Percentiles rank a stretch among this genome's conserved stretches.
phyloP scores from a whole-genome alignment of 1,284 basidiomycete species.

The Boletus sp. region DNA sequence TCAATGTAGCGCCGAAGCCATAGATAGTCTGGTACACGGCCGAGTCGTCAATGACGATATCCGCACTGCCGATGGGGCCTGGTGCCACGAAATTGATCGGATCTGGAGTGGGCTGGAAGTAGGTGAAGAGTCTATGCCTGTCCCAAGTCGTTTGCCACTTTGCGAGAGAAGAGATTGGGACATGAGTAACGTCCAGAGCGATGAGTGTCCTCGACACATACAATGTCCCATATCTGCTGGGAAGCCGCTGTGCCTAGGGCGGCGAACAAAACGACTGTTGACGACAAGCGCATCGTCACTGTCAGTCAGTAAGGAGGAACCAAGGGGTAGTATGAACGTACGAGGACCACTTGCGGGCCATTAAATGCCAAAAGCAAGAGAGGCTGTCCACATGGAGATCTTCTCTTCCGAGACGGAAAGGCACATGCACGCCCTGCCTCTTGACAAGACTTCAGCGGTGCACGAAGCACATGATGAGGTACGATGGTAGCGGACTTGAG shows the following conservation, averaged over 20 bases:
- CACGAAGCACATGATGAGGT: background rate
- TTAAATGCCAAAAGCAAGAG: slow-evolving; percentile 18
- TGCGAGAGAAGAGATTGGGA: background rate
- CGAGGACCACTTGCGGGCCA: background rate
- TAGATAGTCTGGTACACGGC: slow-evolving; percentile 42
- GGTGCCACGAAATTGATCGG: slow-evolving; percentile 53
- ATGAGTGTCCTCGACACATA: slow-evolving; percentile 15
- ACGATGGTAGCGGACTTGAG: background rate
- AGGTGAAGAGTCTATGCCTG: slow-evolving; percentile 46
- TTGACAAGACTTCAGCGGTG: background rate
- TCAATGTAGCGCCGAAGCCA: slow-evolving; percentile 48
- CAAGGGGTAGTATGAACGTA: slow-evolving; percentile 5
- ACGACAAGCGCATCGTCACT: slow-evolving; percentile 19
- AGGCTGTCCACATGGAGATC: slow-evolving; percentile 7
- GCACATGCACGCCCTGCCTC: background rate
- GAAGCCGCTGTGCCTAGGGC: slow-evolving; percentile 17
- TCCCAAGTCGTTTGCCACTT: slow-evolving; percentile 68
- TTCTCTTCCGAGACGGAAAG: slow-evolving; percentile 2
- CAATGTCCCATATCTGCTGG: slow-evolving; percentile 36
- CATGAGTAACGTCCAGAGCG: slow-evolving; percentile 3
- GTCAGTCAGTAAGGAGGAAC: background rate
- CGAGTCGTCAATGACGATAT: slow-evolving; percentile 44
- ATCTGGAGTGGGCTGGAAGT: slow-evolving; percentile 37
- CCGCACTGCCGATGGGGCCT: slow-evolving; percentile 39
- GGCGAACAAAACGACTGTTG: slow-evolving; percentile 11